A percentile compares a stretch with the other conserved stretches of the same genome.
These are phyloP conservation scores for Russula abietina DNA, from an alignment of 768 basidiomycete species.

Conservation along the genomic window DNA sequence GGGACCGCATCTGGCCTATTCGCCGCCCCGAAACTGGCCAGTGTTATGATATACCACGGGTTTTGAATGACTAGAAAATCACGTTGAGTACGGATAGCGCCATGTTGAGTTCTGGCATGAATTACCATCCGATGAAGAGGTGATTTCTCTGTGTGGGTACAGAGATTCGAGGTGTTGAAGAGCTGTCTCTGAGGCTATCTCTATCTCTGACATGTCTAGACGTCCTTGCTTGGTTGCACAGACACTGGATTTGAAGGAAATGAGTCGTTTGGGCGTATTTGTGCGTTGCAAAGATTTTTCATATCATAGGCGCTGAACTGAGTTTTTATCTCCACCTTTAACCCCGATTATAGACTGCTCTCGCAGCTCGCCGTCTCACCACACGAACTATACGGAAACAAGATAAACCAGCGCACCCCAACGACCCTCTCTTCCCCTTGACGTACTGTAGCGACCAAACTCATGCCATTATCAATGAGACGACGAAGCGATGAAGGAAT, in stretches of 20 bases:
- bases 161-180: slow-evolving; percentile 40
- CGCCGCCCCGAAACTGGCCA: slow-evolving; percentile 51
- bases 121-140: slow-evolving; percentile 24
- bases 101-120: not conserved
- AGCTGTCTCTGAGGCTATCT: slow-evolving; percentile 39
- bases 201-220: slow-evolving; percentile 30
- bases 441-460: no score
- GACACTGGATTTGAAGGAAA: not conserved
- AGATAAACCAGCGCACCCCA: no score
- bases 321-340: no score
- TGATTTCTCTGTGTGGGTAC: slow-evolving; percentile 35
- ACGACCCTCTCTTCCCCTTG: no score
- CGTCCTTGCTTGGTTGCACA: not conserved
- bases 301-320: no score
- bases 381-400: no score
- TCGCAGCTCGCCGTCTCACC: no score
- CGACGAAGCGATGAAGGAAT: no score
- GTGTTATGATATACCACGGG: slow-evolving; percentile 57
- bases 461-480: no score
- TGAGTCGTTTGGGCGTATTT: slow-evolving; percentile 13
- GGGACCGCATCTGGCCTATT: slow-evolving; percentile 57
- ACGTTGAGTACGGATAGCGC: not conserved
- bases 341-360: no score
- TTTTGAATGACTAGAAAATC: slow-evolving; percentile 31
- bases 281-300: not conserved